Evolutionary conservation across 306 rosid genomes (phyloP).

Genomic region (Cucumis hystrix): DNA sequence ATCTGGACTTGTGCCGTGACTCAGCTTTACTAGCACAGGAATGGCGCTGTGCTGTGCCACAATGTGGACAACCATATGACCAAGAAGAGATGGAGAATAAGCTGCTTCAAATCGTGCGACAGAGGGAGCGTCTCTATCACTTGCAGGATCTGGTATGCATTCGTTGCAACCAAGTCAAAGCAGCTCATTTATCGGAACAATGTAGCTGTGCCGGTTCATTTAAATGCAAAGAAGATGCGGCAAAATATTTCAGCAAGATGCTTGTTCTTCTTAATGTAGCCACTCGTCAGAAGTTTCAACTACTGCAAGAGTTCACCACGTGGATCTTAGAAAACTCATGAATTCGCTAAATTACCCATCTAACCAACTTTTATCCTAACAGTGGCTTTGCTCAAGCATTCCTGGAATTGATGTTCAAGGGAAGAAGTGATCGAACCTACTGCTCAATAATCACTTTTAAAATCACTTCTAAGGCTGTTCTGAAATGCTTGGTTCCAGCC

Average conservation of each 20-base stretch:
- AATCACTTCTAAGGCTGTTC: background rate
- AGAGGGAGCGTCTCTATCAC: slow-evolving; percentile 83
- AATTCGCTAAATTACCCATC: background rate
- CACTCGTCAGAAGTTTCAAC: slow-evolving; percentile 59
- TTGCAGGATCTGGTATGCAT: slow-evolving; percentile 65
- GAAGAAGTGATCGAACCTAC: background rate
- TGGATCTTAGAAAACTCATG: slow-evolving; percentile 55
- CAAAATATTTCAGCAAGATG: slow-evolving; percentile 43
- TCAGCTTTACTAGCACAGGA: slow-evolving; percentile 45
- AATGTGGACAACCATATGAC: slow-evolving; percentile 85
- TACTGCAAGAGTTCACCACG: slow-evolving; percentile 62
- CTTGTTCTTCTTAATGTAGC: slow-evolving; percentile 46
- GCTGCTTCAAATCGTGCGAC: slow-evolving; percentile 72
- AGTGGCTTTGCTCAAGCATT: background rate
- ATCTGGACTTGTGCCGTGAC: slow-evolving; percentile 76
- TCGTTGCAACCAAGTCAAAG: slow-evolving; percentile 69
- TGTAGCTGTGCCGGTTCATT: slow-evolving; percentile 73
- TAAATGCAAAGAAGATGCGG: slow-evolving; percentile 48
- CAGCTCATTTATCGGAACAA: slow-evolving; percentile 72
- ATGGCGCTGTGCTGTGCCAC: slow-evolving; percentile 79
- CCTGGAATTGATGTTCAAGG: background rate
- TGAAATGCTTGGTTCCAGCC: background rate
- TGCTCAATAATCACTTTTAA: background rate
- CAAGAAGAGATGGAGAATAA: slow-evolving; percentile 62
- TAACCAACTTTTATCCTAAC: background rate